Base-by-base conservation (phyloP, 31 red algal genomes). In the Porphyra umbilicalis region DNA sequence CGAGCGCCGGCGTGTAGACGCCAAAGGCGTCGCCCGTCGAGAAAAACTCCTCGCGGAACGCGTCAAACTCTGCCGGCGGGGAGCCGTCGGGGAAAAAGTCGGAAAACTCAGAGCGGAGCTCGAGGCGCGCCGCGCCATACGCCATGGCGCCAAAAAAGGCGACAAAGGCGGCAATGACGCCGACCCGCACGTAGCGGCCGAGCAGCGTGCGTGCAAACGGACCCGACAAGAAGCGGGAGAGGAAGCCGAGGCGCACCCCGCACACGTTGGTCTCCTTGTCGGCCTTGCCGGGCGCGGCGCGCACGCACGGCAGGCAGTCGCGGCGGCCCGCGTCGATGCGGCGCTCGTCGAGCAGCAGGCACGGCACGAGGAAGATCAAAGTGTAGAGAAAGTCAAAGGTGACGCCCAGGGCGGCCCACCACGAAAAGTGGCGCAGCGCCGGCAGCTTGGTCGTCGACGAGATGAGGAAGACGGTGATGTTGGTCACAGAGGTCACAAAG, bases 11-110 rank as follows among this genome's bases (percentile, higher is more conserved):
- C 16, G 88, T 80, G 76, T 94, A 94, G 4, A 94, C 79, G 30
- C 83, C 40, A 18, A 86, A 85, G 6, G 34, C 39, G 67, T 80
- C 80, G 34, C 90, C 90, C 29, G 88, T 79, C 30, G 25, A 18
- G 15, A 16, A 13, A 67, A 88, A 93, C 75, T 88, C 79, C 35
- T 84, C 38, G 78, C 88, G 85, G 16, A 88, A 38, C 25, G 75
- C 33, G 75, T 93, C 90, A 39, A 84, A 93, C 79, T 84, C 82
- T 2, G 81, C 75, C 76, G 87, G 86, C 29, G 83, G 38, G 31
- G 91, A 89, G 9, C 91, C 91, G 25, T 29, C 46, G 10, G 91
- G 91, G 82, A 88, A 94, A 83, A 94, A 94, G 91, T 89, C 88
- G 32, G 83, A 78, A 82, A 94, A 94, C n/a, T 79, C 67, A 46